These are phyloP conservation scores for Leptographium procerum DNA, from an alignment of 2,329 filamentous ascomycete species.

Conservation along the genomic window DNA sequence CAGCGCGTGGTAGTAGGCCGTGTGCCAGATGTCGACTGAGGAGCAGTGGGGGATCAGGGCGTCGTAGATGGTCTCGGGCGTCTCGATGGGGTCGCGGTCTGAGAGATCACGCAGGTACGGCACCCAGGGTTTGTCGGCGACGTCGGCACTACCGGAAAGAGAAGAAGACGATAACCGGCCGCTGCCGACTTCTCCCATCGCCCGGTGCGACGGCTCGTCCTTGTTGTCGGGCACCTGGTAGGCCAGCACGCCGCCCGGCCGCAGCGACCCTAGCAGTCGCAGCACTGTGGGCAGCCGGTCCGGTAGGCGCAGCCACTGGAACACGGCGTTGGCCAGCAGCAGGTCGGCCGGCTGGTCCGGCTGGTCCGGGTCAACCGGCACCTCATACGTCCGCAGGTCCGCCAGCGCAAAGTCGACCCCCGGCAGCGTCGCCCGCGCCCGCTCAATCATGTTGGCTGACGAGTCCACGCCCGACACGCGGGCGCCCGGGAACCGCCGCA, in stretches of 20 bases:
- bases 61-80: conserved; percentile 35
- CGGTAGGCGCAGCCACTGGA: conserved; percentile 41
- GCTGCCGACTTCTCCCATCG: conserved; percentile 36
- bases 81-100: conserved; percentile 36
- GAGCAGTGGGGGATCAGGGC: conserved; percentile 29
- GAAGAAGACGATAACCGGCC: too few relatives aligned
- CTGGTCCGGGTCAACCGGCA: conserved; percentile 12
- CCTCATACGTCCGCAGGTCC: conserved; percentile 30
- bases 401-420: conserved; percentile 31
- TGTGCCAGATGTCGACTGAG: conserved; percentile 41
- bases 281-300: conserved; percentile 33
- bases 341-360: conserved; percentile 30
- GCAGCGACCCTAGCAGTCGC: conserved; percentile 28
- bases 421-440: conserved; percentile 30
- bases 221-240: conserved; percentile 41
- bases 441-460: conserved; percentile 41
- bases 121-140: conserved; percentile 12
- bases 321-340: conserved; percentile 45
- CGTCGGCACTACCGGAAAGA: too few relatives aligned
- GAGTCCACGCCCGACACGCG: conserved; percentile 40
- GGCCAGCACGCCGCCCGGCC: conserved; percentile 36
- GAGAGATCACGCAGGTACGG: conserved; percentile 7
- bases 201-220: conserved; percentile 32
- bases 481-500: conserved; percentile 33
- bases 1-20: conserved; percentile 40